Evolutionary conservation across 257 asterid genomes (phyloP), one percentile per base, ranked within the genome.

Genomic region (Avicennia marina): DNA sequence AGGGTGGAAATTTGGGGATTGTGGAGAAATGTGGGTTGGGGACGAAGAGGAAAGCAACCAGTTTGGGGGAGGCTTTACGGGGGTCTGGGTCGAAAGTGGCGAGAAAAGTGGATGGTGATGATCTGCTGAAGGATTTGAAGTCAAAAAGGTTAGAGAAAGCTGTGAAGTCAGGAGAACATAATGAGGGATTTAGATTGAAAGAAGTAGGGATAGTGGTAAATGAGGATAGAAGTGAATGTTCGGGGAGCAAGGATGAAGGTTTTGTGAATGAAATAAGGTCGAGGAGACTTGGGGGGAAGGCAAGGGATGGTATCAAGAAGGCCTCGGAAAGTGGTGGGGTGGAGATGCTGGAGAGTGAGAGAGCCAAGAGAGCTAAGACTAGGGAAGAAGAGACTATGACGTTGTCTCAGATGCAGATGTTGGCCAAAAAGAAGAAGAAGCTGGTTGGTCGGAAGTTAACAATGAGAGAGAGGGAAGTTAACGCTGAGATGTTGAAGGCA

Each of bases 311-410:
- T 57, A 53, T 21, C 25, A 44, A 62, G 45, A 67, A 48, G 53
- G 70, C 33, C 53, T 10, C 26, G 42, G 51, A 22, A 19, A 50
- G 53, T 50, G 61, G 38, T 45, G 75, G 46, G 60, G 58, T 33
- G 48, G 71, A 56, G 72, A 57, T 40, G 25, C 62, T 46, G 67
- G 66, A 50, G 70, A 70, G 74, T 34, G 50, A 36, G 25, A 43
- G 58, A 48, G n/a, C 51, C 3, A 55, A 57, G 63, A 65, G 75
- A 67, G 58, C 29, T 5, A 72, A 75, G 70, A 69, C 47, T 54
- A 63, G 56, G 58, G 89, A 77, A 44, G 94, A 81, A 56, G 96
- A 87, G 61, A 64, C 34, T 46, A 85, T 87, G 93, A 85, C 98
- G n/a, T 62, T 91, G 76, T 81, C 86, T 20, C 78, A 91, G 76